Evolutionary conservation across 345 rosid genomes (phyloP).

Genomic region (Durio zibethinus): DNA sequence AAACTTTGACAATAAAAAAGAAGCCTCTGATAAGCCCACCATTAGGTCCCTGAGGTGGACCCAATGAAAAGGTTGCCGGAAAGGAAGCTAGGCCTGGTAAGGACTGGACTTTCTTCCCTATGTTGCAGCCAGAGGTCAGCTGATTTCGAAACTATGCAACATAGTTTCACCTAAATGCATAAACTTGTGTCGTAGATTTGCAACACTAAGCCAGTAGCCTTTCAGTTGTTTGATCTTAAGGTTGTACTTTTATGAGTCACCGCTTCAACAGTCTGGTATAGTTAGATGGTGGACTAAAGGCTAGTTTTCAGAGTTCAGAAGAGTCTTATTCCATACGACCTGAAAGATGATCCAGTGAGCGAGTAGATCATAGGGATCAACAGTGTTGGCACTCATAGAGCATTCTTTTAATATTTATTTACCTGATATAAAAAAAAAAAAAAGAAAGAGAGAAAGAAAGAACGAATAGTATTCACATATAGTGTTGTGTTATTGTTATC

Average conservation of each 20-base stretch:
- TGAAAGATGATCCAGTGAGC: slow-evolving; percentile 13
- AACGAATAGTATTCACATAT: slow-evolving; percentile 11
- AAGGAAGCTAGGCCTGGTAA: slow-evolving; percentile 49
- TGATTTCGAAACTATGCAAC: slow-evolving; percentile 29
- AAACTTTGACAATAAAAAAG: slow-evolving; percentile 69
- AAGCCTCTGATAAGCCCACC: slow-evolving; percentile 40
- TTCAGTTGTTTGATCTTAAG: slow-evolving; percentile 25
- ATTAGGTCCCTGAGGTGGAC: slow-evolving; percentile 84
- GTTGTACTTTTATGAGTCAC: slow-evolving; percentile 13
- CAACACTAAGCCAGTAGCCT: slow-evolving; percentile 14
- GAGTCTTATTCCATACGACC: slow-evolving; percentile 18
- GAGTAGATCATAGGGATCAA: slow-evolving; percentile 27
- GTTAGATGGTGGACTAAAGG: slow-evolving; percentile 7
- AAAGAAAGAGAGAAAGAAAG: too few relatives aligned
- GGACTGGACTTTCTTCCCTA: slow-evolving; percentile 86
- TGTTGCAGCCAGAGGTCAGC: slow-evolving; percentile 69
- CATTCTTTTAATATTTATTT: slow-evolving; percentile 37
- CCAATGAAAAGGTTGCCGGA: slow-evolving; percentile 71
- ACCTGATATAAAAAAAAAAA: slow-evolving; percentile 21
- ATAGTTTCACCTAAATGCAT: neutral
- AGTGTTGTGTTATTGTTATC: slow-evolving; percentile 21
- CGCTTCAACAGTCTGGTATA: slow-evolving; percentile 11
- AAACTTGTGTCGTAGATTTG: slow-evolving; percentile 4
- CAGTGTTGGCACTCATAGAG: slow-evolving; percentile 28
- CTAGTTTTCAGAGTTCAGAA: slow-evolving; percentile 19